Evolutionary conservation across 768 basidiomycete species (phyloP).

Genomic region (Tricholoma saponaceum): DNA sequence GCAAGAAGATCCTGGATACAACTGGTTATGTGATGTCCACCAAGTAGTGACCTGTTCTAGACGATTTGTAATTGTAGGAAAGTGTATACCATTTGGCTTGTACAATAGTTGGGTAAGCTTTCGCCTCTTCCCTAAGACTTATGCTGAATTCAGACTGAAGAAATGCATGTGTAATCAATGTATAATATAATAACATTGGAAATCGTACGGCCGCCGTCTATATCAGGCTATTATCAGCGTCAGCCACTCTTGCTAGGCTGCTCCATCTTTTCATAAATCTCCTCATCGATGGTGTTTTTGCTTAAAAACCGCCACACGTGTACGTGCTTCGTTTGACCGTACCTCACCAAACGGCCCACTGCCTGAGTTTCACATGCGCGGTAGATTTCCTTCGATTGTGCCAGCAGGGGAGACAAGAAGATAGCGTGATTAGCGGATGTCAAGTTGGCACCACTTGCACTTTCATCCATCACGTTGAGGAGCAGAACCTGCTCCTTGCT

Average conservation of each 20-base stretch:
- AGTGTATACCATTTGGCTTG: background rate
- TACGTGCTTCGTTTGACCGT: slow-evolving; percentile 78
- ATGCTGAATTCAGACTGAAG: background rate
- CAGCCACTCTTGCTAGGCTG: slow-evolving; percentile 3
- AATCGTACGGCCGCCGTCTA: background rate
- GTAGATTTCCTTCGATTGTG: slow-evolving; percentile 79
- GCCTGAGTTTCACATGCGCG: slow-evolving; percentile 81
- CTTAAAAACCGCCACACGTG: slow-evolving; percentile 82
- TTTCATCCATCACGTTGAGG: slow-evolving; percentile 92
- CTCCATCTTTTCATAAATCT: slow-evolving; percentile 62
- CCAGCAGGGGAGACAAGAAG: slow-evolving; percentile 89
- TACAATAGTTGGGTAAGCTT: background rate
- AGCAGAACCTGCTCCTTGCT: slow-evolving; percentile 77
- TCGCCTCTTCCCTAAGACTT: background rate
- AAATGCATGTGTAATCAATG: background rate
- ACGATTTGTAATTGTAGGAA: slow-evolving; percentile 1
- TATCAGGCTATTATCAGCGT: slow-evolving; percentile 1
- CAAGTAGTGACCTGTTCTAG: slow-evolving; percentile 44
- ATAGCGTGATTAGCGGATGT: slow-evolving; percentile 93
- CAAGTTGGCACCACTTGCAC: slow-evolving; percentile 89
- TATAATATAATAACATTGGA: background rate
- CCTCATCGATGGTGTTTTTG: slow-evolving; percentile 83
- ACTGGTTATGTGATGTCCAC: slow-evolving; percentile 81
- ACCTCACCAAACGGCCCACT: slow-evolving; percentile 78
- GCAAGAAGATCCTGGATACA: slow-evolving; percentile 82